Conservation (phyloP, 23 red algal species). For the Gracilaria domingensis region DNA sequence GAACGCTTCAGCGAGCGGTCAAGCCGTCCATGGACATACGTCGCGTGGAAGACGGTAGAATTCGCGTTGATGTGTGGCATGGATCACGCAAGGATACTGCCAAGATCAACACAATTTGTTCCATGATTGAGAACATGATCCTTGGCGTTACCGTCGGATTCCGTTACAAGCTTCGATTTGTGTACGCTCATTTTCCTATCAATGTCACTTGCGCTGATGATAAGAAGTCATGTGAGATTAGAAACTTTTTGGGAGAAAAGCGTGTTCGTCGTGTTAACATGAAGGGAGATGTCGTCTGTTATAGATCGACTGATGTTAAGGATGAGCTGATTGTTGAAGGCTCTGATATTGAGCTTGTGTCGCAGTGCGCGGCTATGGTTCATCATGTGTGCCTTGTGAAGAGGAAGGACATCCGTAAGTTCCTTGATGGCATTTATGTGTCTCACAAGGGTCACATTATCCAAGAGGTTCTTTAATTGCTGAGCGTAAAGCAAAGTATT, state of each 20-base stretch:
- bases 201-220: conserved; percentile 93
- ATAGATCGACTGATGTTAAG: conserved; percentile 90
- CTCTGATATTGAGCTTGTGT: conserved; percentile 92
- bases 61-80: conserved; percentile 99
- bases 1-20: conserved; percentile 72
- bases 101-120: conserved; percentile 88
- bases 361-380: conserved; percentile 95
- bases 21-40: conserved; percentile 82
- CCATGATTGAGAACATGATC: conserved; percentile 94
- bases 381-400: conserved; percentile 96
- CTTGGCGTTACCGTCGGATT: conserved; percentile 88
- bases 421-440: conserved; percentile 99
- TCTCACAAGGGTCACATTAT: conserved; percentile 87
- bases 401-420: conserved; percentile 99
- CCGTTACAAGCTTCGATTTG: conserved; percentile 96
- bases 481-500: neutral
- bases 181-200: conserved; percentile 99
- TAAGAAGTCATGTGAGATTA: conserved; percentile 85
- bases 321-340: conserved; percentile 95
- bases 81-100: conserved; percentile 89
- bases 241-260: conserved; percentile 99
- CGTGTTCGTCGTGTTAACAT: conserved; percentile 91
- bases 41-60: conserved; percentile 69
- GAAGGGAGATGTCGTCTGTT: conserved; percentile 85
- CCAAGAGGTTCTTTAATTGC: conserved; percentile 19